Base-by-base conservation (phyloP, 2,329 filamentous ascomycete species). In the Ophiocordyceps camponoti-floridani region DNA sequence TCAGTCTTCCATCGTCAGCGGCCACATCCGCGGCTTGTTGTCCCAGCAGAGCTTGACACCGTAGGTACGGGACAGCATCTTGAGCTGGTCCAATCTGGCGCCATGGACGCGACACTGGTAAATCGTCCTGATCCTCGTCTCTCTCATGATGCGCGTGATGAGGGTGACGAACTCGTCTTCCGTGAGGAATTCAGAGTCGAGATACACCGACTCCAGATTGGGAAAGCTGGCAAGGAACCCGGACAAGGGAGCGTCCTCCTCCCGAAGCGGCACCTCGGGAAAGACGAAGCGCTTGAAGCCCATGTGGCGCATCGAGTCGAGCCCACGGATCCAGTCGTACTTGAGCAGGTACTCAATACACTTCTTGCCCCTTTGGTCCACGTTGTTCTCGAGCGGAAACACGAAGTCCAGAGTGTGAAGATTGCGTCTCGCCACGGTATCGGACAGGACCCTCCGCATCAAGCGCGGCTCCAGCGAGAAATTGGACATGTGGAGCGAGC, bases 271-370 rank as follows among this genome's bases (percentile, higher is more conserved):
- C n/a, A 54, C 53, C 4, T 47, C 43, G 41, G 50, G 51, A 48
- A 65, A 64, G 30, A 53, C 50, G 42, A 66, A 64, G 28, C 57
- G 47, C 38, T 55, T 60, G 27, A 65, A 41, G 4, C 60, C 60
- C 2, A 66, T 52, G 31, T 52, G 55, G 37, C 48, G 55, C 27
- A 67, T 59, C 2, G 54, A 58, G 18, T 51, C 40, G 2, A 55
- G 51, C 33, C 62, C 62, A 13, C 55, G 52, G 2, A 66, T 52
- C 62, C 63, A 67, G 7, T 47, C 48, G 46, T 60, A 58, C 2
- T 52, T 49, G 14, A 51, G 43, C 12, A 66, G 49, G 44, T 63
- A 57, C 13, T 53, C 45, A 11, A 48, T 46, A 45, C 56, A 57
- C n/a, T 43, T 43, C n/a, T 48, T 44, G 12, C 58, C 61, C n/a